Evolutionary conservation across 2,329 filamentous ascomycete genomes (phyloP), one percentile per base, ranked within the genome.

Genomic region (Achaetomium macrosporum): DNA sequence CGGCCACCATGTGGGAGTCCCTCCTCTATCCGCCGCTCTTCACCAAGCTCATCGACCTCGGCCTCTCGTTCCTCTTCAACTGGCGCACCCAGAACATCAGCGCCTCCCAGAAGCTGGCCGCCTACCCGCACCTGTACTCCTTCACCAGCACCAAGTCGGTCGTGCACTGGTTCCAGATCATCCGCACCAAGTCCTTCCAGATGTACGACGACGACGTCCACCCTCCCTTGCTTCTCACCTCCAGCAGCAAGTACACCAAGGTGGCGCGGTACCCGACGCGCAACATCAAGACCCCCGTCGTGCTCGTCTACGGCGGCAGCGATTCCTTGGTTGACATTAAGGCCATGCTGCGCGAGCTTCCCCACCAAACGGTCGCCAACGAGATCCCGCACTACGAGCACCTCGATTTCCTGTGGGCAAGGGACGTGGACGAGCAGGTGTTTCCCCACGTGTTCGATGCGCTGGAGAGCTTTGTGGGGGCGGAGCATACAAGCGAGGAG

Each of bases 81-180:
- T 99, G 93, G 93, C 82, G 81, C 56, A 87, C 86, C 4, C 75
- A 76, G 54, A 99, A 97, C 67, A 96, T 99, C 57, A 83, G 83
- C 9, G 73, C 82, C 0, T 84, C 86, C 53, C 93, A 99, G 69
- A 99, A 99, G 66, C 81, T 99, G 16, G 93, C 93, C 2, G 90
- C 90, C 1, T 99, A 99, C 67, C 87, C 92, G 10, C 93, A 99
- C 72, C 74, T 99, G 0, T 99, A 96, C 73, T 96, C 91, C 0
- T 97, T 92, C 68, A 96, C 92, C 0, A 95, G 89, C 67, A 96
- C 90, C 53, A 99, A 99, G 71, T 91, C 86, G 17, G 90, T 99
- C 9, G 93, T 99, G 0, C 93, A 99, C 67, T 99, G 93, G 93
- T 99, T 99, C 68, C 93, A 99, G 67, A 96, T 99, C 66, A 99